phyloP scores from a whole-genome alignment of 2,329 filamentous ascomycete species.

The Cordyceps tenuipes region DNA sequence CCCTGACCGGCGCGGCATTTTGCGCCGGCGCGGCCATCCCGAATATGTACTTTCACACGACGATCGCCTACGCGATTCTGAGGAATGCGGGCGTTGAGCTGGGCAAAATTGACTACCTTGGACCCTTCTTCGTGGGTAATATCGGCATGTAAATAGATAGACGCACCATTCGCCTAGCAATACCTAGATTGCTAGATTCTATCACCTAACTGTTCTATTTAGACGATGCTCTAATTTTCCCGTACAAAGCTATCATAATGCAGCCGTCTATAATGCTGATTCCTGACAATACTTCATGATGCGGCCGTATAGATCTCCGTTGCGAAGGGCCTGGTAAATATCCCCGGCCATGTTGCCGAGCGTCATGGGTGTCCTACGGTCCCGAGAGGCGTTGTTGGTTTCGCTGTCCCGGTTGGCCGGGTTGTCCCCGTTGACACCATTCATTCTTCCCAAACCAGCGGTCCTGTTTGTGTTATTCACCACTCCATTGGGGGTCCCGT shows the following conservation, averaged over 20 bases:
- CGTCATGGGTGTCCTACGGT: not conserved
- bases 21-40: slow-evolving; percentile 41
- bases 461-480: not conserved
- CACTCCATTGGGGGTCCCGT: not conserved
- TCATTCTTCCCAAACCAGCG: too few species aligned
- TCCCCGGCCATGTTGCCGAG: not conserved
- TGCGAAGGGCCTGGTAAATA: not conserved
- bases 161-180: too few species aligned
- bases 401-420: not conserved
- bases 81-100: slow-evolving; percentile 53
- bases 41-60: slow-evolving; percentile 57
- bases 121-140: slow-evolving; percentile 16
- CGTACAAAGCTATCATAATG: too few species aligned
- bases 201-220: too few species aligned
- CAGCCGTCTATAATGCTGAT: not conserved
- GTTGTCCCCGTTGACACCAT: too few species aligned
- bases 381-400: not conserved
- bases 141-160: not conserved
- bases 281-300: not conserved
- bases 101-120: slow-evolving; percentile 50
- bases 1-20: slow-evolving; percentile 30
- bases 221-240: too few species aligned
- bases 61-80: slow-evolving; percentile 51
- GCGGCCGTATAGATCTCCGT: not conserved
- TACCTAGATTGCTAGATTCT: too few species aligned